Evolutionary conservation across 192 early-diverging fungal genomes (phyloP), one percentile per base, ranked within the genome.

Genomic region (Obelidium mucronatum): DNA sequence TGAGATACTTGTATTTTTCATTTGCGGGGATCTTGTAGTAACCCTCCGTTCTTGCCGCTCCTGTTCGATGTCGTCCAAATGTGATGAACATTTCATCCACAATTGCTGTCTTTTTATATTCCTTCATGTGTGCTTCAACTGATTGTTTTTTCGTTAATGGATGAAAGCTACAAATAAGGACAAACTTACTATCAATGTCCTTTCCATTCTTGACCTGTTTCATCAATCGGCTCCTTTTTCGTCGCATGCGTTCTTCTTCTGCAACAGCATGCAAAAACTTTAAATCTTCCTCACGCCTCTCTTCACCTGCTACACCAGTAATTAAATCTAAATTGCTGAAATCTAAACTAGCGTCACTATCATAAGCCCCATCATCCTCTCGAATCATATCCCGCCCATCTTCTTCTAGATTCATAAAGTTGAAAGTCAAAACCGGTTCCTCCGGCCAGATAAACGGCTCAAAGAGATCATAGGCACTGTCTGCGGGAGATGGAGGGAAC

Each of bases 11-110:
- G 67, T 69, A 79, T 73, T 97, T 96, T 70, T 85, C 82, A 24
- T 84, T 78, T 2, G 87, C 83, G 0, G 93, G 83, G 35, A 96
- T 91, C 56, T 78, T 67, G 74, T 92, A 92, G 76, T 90, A 93
- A 0, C 92, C 93, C 74, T 95, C 90, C 1, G 94, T 95, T 61
- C 96, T 89, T 4, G 95, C 96, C 53, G 88, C 87, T 28, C 94
- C 95, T 17, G 91, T 90, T 42, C 79, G 76, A 68, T 94, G 88
- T 24, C 74, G 58, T 37, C 74, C 65, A 42, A 76, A 76, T 13
- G 65, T 65, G 63, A 76, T 36, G 51, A 67, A 65, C 17, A 67
- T 48, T 15, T 76, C 74, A 17, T 76, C 74, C 5, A 67, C 74
- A 11, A 74, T 22, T 19, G 35, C 22, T 13, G 59, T 42, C 48